phyloP scores from a whole-genome alignment of 2,329 filamentous ascomycete genomes.

The Xylaria arbuscula region DNA sequence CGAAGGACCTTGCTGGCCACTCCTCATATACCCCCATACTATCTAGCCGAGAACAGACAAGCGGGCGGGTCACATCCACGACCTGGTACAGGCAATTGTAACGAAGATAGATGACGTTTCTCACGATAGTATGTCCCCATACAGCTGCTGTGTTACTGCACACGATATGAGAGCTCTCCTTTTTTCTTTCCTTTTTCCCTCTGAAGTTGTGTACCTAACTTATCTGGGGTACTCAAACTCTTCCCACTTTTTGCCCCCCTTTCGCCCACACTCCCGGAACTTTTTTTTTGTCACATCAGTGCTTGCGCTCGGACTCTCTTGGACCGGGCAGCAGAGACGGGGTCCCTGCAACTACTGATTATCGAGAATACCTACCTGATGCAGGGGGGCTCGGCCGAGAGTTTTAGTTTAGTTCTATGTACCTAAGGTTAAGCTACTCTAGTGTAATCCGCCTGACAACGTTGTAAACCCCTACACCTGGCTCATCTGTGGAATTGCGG shows the following conservation, averaged over 20 bases:
- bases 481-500: neutral
- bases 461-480: neutral
- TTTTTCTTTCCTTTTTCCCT: neutral
- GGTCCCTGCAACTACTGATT: slow-evolving; percentile 20
- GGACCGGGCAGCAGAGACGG: neutral
- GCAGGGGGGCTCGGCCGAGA: slow-evolving; percentile 12
- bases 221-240: neutral
- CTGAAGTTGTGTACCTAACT: no score
- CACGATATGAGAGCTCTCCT: no score
- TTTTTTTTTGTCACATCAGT: slow-evolving; percentile 6
- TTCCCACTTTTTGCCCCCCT: neutral
- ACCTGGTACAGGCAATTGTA: neutral
- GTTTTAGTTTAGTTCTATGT: neutral
- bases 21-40: neutral
- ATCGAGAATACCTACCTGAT: slow-evolving; percentile 8
- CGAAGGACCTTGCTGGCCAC: slow-evolving; percentile 12
- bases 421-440: neutral
- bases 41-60: slow-evolving; percentile 1
- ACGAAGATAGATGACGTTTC: neutral
- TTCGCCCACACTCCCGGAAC: slow-evolving; percentile 1
- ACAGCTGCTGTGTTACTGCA: no score
- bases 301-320: slow-evolving; percentile 30
- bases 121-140: neutral
- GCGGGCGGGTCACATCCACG: neutral
- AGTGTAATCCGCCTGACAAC: slow-evolving; percentile 8